phyloP scores from a whole-genome alignment of 2,329 filamentous ascomycete species.

The Fusarium buharicum region DNA sequence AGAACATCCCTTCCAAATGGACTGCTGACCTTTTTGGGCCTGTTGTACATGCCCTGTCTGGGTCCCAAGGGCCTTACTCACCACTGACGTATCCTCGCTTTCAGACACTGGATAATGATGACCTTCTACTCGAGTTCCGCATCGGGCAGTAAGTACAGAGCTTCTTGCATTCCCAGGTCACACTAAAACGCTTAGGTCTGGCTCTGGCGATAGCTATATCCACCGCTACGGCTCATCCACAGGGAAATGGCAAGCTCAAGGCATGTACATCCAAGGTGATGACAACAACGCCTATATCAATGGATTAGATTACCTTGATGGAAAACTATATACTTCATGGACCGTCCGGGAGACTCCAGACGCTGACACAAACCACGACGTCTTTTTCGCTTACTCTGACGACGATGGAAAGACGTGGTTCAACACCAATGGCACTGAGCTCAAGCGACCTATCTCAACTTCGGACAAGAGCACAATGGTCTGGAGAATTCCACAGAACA shows the following conservation, averaged over 20 bases:
- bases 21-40: slow-evolving; percentile 21
- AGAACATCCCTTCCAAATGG: slow-evolving; percentile 8
- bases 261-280: slow-evolving; percentile 31
- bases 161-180: rapidly evolving
- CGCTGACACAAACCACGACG: slow-evolving; percentile 32
- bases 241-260: slow-evolving; percentile 24
- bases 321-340: slow-evolving; percentile 34
- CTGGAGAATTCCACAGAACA: slow-evolving; percentile 29
- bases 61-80: slow-evolving; percentile 20
- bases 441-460: slow-evolving; percentile 20
- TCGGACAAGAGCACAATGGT: slow-evolving; percentile 19
- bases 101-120: slow-evolving; percentile 17
- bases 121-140: slow-evolving; percentile 25
- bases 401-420: slow-evolving; percentile 34
- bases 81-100: slow-evolving; percentile 32
- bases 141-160: slow-evolving; percentile 26
- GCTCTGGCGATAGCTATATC: slow-evolving; percentile 31
- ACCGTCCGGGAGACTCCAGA: slow-evolving; percentile 31
- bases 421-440: slow-evolving; percentile 17
- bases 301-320: slow-evolving; percentile 17
- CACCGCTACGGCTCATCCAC: slow-evolving; percentile 36
- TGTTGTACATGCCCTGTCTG: slow-evolving; percentile 17
- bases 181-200: slow-evolving; percentile 6
- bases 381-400: slow-evolving; percentile 33
- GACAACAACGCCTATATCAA: slow-evolving; percentile 38